Base-by-base conservation (phyloP, 1,284 basidiomycete genomes). In the Phylloboletellus chloephorus region DNA sequence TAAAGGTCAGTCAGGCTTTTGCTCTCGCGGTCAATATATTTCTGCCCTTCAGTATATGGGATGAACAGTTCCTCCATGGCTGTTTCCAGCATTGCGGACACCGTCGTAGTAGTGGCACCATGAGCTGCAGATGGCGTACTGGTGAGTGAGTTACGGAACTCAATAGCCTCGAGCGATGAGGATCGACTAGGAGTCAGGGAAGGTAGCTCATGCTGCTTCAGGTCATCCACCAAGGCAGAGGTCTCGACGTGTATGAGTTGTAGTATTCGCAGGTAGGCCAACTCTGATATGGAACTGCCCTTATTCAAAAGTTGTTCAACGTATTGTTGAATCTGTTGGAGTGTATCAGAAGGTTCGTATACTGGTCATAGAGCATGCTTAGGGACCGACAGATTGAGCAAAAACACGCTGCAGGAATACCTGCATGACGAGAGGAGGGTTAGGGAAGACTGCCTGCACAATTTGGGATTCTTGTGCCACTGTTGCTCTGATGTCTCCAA, bases 321-420 rank as follows among this genome's bases (percentile, higher is more conserved):
- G 57, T 95, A 88, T 72, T 93, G 88, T 72, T 96, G 92, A 43
- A 97, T 92, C 92, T 95, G 53, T 28, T 29, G 26, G 21, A 29
- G n/a, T 3, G 24, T 7, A 37, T 54, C 8, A 56, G 46, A 31
- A 37, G 21, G 28, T 39, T 36, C 30, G 26, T 22, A 19, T 34
- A 28, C 6, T 16, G 15, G 10, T 10, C 30, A n/a, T 15, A 31
- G 29, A 20, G 20, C 11, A 16, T 16, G 5, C 9, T 26, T 9
- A 33, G 29, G 22, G 28, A 64, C 85, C 54, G 57, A 94, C 92
- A 16, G 94, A 92, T 71, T 99, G 96, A 0, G 94, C 95, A 66
- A 99, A 99, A 0, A 98, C 91, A 26, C 96, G 77, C 61, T 98
- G 96, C 29, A 99, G 66, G 65, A 99, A 98, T 6, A 98, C 94